A percentile compares a stretch with the other conserved stretches of the same genome.
Evolutionary conservation across 2,329 filamentous ascomycete genomes (phyloP).

Genomic region (Aspergillus udagawae): DNA sequence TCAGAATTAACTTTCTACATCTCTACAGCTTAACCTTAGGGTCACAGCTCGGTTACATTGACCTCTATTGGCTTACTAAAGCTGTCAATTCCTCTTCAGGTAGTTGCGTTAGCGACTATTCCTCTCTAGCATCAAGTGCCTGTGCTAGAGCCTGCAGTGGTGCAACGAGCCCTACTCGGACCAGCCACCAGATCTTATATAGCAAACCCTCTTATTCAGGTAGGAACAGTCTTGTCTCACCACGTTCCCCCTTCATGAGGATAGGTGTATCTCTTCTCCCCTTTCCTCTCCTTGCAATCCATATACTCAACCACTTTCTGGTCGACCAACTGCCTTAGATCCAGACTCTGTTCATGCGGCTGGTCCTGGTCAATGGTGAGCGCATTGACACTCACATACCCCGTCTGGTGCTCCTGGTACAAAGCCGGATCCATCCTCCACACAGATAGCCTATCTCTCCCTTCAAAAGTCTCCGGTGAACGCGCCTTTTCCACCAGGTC

Average conservation of each 20-base stretch:
- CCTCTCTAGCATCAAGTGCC: too few species aligned
- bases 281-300: not conserved
- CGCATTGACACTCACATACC: not conserved
- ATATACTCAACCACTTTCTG: not conserved
- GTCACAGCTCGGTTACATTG: too few species aligned
- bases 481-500: not conserved
- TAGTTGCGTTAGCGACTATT: too few species aligned
- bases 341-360: not conserved
- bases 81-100: too few species aligned
- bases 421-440: not conserved
- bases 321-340: not conserved
- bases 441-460: not conserved
- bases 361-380: not conserved
- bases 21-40: too few species aligned
- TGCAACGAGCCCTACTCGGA: too few species aligned
- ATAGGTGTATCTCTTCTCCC: not conserved
- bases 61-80: too few species aligned
- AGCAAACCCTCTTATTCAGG: too few species aligned
- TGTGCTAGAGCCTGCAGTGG: too few species aligned
- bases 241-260: not conserved
- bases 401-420: not conserved
- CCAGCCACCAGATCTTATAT: too few species aligned
- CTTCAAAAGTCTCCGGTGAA: not conserved
- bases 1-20: too few species aligned
- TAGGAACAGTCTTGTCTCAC: not conserved